Evolutionary conservation across 2,329 filamentous ascomycete species (phyloP), one percentile per base, ranked within the genome.

Genomic region (Thelonectria discophora): DNA sequence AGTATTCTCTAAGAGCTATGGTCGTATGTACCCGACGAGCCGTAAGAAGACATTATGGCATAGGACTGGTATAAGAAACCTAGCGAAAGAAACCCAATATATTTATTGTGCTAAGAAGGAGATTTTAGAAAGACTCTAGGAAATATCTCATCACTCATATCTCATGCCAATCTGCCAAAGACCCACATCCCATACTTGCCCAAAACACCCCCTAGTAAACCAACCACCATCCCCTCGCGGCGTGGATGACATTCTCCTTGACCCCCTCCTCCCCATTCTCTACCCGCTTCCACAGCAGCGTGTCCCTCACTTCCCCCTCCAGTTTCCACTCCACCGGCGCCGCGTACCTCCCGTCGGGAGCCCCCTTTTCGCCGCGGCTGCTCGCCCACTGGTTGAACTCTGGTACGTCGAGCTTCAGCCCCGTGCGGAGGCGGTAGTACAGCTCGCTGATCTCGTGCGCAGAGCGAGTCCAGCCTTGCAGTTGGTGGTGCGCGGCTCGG

Each of bases 371-470:
- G 6, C 47, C 58, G 1, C 51, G 43, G n/a, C 49, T 48, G 20
- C 46, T 59, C 12, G 47, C 60, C 69, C 69, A 71, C 43, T 70
- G 66, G 10, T 71, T 66, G 32, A 71, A 72, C 0, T 49, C 49
- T 5, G 69, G 67, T 6, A 68, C 30, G 0, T 62, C 58, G 2
- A 72, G 57, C 9, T 63, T 54, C 15, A 71, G 39, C 1, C 55
- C 53, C 3, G 34, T 63, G 49, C 64, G 68, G 12, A 72, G 40
- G 3, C 58, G 66, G 18, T 52, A 46, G 30, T 69, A 62, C 7
- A 71, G 34, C 1, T 71, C 65, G 21, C 60, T 53, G 30, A 69
- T 62, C 55, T 72, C 67, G 9, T 37, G 39, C 5, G 39, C 46
- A 2, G 67, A 51, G 42, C 65, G 66, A 0, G 65, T 66, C 67